These are phyloP conservation scores for Trichoderma afroharzianum DNA, from an alignment of 2,329 filamentous ascomycete species.

Conservation along the genomic window DNA sequence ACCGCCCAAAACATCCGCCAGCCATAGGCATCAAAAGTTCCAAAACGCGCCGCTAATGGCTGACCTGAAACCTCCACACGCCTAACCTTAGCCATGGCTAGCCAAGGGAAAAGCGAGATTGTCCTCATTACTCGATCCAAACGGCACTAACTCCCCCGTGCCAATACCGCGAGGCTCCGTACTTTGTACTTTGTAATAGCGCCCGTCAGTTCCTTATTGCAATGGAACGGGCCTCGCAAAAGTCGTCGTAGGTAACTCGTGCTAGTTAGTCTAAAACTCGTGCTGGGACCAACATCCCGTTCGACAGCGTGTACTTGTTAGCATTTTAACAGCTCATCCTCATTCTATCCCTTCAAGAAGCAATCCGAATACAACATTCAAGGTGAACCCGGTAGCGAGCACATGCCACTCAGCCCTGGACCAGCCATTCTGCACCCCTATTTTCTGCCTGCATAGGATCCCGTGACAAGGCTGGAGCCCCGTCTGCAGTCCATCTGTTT, in stretches of 20 bases:
- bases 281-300: slow-evolving; percentile 3
- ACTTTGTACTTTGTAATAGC: slow-evolving; percentile 8
- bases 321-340: slow-evolving; percentile 6
- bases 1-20: background rate
- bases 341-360: background rate
- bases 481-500: background rate
- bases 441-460: slow-evolving; percentile 7
- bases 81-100: background rate
- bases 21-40: background rate
- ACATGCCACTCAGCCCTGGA: background rate
- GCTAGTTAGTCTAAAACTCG: slow-evolving; percentile 5
- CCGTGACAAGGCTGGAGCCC: slow-evolving; percentile 19
- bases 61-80: slow-evolving; percentile 14
- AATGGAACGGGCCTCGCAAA: background rate
- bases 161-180: background rate
- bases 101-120: slow-evolving; percentile 6
- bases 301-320: background rate
- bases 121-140: slow-evolving; percentile 5
- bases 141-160: slow-evolving; percentile 8
- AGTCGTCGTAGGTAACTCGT: background rate
- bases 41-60: background rate
- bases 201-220: slow-evolving; percentile 5
- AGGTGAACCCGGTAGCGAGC: background rate
- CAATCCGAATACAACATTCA: background rate
- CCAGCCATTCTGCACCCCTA: slow-evolving; percentile 5